phyloP scores from a whole-genome alignment of 208 protist species.

The Trypanosoma brucei region DNA sequence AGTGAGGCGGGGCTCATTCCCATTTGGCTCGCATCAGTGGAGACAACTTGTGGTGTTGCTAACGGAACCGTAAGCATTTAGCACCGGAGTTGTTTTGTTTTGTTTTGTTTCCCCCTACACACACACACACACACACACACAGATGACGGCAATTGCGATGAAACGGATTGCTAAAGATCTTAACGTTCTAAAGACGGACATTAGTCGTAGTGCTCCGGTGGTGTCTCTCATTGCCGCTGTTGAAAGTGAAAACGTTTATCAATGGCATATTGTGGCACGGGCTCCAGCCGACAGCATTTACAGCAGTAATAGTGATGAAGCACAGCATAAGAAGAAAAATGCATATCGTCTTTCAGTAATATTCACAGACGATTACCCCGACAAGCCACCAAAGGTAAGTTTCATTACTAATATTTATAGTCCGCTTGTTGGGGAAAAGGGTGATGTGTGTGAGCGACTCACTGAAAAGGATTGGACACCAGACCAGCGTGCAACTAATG shows the following conservation, averaged over 20 bases:
- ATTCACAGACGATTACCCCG: slow-evolving; percentile 56
- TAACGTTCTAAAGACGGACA: slow-evolving; percentile 17
- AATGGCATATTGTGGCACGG: slow-evolving; percentile 37
- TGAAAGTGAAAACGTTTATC: slow-evolving; percentile 26
- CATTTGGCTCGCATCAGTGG: no score
- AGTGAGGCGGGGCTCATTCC: no score
- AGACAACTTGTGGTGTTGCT: no score
- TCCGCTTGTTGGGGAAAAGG: slow-evolving; percentile 43
- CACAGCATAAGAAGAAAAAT: background rate
- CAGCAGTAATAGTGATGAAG: background rate
- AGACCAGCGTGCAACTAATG: slow-evolving; percentile 24
- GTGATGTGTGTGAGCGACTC: slow-evolving; percentile 47
- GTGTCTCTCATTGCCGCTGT: background rate
- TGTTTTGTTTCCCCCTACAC: no score
- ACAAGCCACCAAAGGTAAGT: slow-evolving; percentile 41
- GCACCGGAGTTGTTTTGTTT: no score
- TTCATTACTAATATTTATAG: slow-evolving; percentile 58
- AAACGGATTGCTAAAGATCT: slow-evolving; percentile 47
- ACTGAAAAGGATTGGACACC: slow-evolving; percentile 44
- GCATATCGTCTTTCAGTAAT: slow-evolving; percentile 31
- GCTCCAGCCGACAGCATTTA: slow-evolving; percentile 53
- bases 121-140: background rate
- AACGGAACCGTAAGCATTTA: no score
- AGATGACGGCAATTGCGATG: slow-evolving; percentile 13
- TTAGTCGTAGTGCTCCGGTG: background rate